A percentile compares a stretch with the other conserved stretches of the same genome.
Evolutionary conservation across 352 stramenopile species (phyloP).

Genomic region (Phytophthora chlamydospora): DNA sequence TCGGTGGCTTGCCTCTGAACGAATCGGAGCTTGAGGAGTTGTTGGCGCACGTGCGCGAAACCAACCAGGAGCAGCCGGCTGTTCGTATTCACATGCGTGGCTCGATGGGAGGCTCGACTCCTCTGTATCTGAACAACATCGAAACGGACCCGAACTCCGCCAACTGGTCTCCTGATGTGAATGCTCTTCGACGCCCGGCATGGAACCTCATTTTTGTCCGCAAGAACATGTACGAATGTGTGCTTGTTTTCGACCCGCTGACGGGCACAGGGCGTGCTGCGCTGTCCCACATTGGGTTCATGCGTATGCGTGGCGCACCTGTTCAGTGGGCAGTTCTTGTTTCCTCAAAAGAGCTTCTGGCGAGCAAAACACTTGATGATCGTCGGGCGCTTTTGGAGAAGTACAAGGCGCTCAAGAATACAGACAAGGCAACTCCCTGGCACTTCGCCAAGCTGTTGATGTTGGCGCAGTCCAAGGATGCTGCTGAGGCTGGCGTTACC

Average conservation of each 20-base stretch:
- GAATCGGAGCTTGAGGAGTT: constrained; percentile 59
- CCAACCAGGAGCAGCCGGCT: constrained; percentile 46
- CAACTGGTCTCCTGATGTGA: constrained; percentile 58
- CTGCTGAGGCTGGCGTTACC: constrained; percentile 16
- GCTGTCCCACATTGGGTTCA: constrained; percentile 67
- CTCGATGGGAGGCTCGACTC: constrained; percentile 55
- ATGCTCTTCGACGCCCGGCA: constrained; percentile 49
- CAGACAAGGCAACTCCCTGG: constrained; percentile 64
- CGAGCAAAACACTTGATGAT: constrained; percentile 46
- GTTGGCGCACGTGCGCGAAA: constrained; percentile 62
- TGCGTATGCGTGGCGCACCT: constrained; percentile 74
- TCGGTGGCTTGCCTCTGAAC: constrained; percentile 54
- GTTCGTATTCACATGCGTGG: constrained; percentile 77
- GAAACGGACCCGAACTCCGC: constrained; percentile 64
- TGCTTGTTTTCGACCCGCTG: constrained; percentile 74
- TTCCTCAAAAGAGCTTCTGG: constrained; percentile 75
- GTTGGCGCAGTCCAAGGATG: constrained; percentile 65
- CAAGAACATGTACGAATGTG: constrained; percentile 89
- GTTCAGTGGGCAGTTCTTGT: constrained; percentile 80
- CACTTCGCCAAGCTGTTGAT: constrained; percentile 86
- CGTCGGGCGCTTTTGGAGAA: constrained; percentile 43
- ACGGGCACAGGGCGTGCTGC: constrained; percentile 50
- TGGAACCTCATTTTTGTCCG: constrained; percentile 89
- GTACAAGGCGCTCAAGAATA: constrained; percentile 46
- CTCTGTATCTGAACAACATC: constrained; percentile 86